A percentile compares a stretch with the other conserved stretches of the same genome.
These are phyloP conservation scores for Phytophthora cactorum DNA, from an alignment of 352 stramenopile genomes.

Conservation along the genomic window DNA sequence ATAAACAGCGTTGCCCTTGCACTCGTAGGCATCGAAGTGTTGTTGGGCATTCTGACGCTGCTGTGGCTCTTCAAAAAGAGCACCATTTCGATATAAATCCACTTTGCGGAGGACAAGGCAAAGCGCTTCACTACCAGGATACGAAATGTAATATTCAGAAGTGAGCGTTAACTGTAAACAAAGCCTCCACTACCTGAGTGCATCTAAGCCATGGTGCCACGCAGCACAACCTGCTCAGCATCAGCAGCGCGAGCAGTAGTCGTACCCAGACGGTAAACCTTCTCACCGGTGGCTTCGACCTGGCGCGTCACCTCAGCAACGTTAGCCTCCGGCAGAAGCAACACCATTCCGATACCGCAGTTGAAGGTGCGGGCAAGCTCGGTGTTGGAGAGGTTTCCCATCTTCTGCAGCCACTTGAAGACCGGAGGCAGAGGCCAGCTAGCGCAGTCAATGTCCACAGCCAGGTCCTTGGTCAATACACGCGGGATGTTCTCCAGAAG, in stretches of 20 bases:
- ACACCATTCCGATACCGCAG: conserved; percentile 98
- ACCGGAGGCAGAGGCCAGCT: conserved; percentile 93
- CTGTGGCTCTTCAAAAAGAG: conserved; percentile 27
- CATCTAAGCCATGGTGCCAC: conserved; percentile 67
- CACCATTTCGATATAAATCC: background rate
- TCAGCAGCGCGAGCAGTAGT: conserved; percentile 63
- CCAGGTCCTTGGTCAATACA: conserved; percentile 93
- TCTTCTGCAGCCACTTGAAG: conserved; percentile 98
- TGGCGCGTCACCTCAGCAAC: conserved; percentile 88
- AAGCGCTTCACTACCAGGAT: conserved; percentile 4
- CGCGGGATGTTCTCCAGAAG: conserved; percentile 98
- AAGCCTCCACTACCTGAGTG: conserved; percentile 25
- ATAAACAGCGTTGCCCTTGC: conserved; percentile 69
- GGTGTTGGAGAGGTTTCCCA: conserved; percentile 91
- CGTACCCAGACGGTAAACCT: conserved; percentile 90
- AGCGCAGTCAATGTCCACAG: conserved; percentile 93
- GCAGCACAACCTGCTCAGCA: conserved; percentile 88
- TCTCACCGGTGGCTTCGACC: conserved; percentile 88
- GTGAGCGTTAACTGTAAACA: conserved; percentile 20
- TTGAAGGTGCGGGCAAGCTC: conserved; percentile 99
- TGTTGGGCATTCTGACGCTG: conserved; percentile 58
- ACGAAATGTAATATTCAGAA: conserved; percentile 38
- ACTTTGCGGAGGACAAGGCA: background rate
- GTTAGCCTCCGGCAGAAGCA: conserved; percentile 93
- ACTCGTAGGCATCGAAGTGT: conserved; percentile 60